phyloP scores from a whole-genome alignment of 2,329 filamentous ascomycete species.

The Alternaria brassicae region DNA sequence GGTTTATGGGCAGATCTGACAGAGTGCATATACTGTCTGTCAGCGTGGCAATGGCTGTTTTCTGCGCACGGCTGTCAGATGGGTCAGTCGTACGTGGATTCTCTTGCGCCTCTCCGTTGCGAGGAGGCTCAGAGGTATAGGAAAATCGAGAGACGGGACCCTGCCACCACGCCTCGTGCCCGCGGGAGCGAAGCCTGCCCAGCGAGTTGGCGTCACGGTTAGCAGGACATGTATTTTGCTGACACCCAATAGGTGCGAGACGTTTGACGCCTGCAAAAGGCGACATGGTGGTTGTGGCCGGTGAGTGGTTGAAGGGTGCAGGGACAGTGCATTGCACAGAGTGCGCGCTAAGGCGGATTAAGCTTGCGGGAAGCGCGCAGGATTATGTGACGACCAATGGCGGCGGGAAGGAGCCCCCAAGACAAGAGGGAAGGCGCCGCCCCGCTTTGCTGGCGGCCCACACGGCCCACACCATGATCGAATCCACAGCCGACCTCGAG shows the following conservation, averaged over 20 bases:
- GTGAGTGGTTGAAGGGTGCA: constrained; percentile 36
- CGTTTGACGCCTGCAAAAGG: constrained; percentile 44
- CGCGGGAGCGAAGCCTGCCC: constrained; percentile 26
- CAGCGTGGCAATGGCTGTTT: constrained; percentile 22
- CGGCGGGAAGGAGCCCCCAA: constrained; percentile 21
- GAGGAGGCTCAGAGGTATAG: constrained; percentile 14
- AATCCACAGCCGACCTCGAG: constrained; percentile 25
- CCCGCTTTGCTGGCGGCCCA: constrained; percentile 22
- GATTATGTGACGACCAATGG: constrained; percentile 25
- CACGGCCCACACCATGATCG: constrained; percentile 13
- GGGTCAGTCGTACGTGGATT: constrained; percentile 25
- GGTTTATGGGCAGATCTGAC: constrained; percentile 37
- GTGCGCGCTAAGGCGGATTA: constrained; percentile 29
- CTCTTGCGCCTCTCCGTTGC: constrained; percentile 22
- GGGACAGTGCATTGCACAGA: constrained; percentile 29
- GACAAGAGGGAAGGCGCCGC: constrained; percentile 29
- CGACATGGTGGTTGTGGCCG: constrained; percentile 29
- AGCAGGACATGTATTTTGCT: constrained; percentile 24
- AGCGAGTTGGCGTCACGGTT: constrained; percentile 25
- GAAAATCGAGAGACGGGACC: constrained; percentile 19
- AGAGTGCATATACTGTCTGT: constrained; percentile 33
- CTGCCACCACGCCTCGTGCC: constrained; percentile 27
- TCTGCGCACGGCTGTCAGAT: constrained; percentile 16
- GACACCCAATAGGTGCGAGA: constrained; percentile 34
- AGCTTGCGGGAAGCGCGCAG: constrained; percentile 32